phyloP scores from a whole-genome alignment of 1,284 basidiomycete genomes.

The Ustilago hordei region DNA sequence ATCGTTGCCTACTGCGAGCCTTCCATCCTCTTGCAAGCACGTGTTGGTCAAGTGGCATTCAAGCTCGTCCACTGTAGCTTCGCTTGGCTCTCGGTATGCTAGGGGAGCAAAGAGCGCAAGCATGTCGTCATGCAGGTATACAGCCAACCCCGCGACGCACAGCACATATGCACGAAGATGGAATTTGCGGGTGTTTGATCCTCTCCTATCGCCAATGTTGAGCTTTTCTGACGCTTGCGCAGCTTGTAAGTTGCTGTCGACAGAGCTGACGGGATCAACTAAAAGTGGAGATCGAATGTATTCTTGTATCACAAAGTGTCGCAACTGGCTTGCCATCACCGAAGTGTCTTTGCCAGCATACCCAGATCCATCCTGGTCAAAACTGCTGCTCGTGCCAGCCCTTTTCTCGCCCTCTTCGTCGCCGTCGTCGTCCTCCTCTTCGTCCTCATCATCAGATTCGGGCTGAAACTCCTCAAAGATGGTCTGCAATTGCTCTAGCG shows the following conservation, averaged over 20 bases:
- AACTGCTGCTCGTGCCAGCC: background rate
- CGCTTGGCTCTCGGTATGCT: constrained; percentile 42
- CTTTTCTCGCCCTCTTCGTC: background rate
- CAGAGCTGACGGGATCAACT: constrained; percentile 20
- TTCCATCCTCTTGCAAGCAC: constrained; percentile 77
- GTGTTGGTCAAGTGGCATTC: constrained; percentile 93
- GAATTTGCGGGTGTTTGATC: constrained; percentile 74
- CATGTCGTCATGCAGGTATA: constrained; percentile 79
- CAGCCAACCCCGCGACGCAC: constrained; percentile 73
- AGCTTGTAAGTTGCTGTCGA: constrained; percentile 1
- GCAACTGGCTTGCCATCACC: constrained; percentile 78
- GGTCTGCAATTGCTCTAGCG: constrained; percentile 77
- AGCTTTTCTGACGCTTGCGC: constrained; percentile 10
- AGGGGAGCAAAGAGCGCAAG: constrained; percentile 81
- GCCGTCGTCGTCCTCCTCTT: constrained; percentile 69
- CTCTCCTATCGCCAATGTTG: background rate
- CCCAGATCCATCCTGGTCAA: background rate
- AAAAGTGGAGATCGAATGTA: constrained; percentile 55
- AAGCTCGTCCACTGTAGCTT: constrained; percentile 73
- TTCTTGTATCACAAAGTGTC: constrained; percentile 97
- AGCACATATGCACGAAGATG: constrained; percentile 94
- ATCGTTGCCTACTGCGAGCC: constrained; percentile 49
- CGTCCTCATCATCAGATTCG: constrained; percentile 71
- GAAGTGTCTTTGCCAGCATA: constrained; percentile 54
- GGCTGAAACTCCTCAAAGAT: constrained; percentile 90